Conservation (phyloP, 176 grass and related monocot genomes). For the Eleusine coracana region DNA sequence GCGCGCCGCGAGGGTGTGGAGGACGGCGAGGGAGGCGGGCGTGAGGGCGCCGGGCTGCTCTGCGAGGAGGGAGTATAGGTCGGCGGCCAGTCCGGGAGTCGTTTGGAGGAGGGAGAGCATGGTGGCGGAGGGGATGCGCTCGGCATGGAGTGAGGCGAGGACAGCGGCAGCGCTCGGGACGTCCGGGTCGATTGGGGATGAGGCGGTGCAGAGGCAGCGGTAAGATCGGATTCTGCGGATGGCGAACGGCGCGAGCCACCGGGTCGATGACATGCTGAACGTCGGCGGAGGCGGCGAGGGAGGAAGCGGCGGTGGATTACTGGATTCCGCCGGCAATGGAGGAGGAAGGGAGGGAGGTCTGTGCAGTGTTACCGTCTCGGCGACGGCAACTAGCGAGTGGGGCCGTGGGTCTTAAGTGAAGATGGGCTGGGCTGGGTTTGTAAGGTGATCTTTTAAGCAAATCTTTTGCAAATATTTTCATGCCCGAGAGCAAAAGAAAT, state of each 20-base stretch:
- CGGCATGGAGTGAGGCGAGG: constrained; percentile 44
- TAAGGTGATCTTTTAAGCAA: too few species aligned
- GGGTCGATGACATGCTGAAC: constrained; percentile 35
- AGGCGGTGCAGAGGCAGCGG: constrained; percentile 8
- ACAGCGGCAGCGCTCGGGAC: constrained; percentile 7
- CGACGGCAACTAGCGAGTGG: background rate
- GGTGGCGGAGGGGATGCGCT: background rate
- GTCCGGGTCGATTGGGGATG: background rate
- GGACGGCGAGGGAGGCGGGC: constrained; percentile 14
- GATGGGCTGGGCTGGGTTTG: background rate
- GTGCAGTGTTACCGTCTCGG: background rate
- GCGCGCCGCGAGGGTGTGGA: constrained; percentile 53
- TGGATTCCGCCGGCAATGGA: background rate
- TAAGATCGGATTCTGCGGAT: background rate
- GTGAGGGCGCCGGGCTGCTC: constrained; percentile 16
- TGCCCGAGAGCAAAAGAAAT: too few species aligned
- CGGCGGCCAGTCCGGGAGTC: constrained; percentile 16
- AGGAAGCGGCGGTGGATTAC: background rate
- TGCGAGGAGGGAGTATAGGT: constrained; percentile 46
- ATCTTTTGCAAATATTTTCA: too few species aligned
- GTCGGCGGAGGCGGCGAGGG: background rate
- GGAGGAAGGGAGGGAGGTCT: background rate
- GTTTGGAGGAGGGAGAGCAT: constrained; percentile 35
- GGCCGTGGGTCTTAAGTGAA: background rate
- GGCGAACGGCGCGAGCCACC: background rate